Conservation (phyloP, 2,329 filamentous ascomycete species). For the Sphaerulina musiva region DNA sequence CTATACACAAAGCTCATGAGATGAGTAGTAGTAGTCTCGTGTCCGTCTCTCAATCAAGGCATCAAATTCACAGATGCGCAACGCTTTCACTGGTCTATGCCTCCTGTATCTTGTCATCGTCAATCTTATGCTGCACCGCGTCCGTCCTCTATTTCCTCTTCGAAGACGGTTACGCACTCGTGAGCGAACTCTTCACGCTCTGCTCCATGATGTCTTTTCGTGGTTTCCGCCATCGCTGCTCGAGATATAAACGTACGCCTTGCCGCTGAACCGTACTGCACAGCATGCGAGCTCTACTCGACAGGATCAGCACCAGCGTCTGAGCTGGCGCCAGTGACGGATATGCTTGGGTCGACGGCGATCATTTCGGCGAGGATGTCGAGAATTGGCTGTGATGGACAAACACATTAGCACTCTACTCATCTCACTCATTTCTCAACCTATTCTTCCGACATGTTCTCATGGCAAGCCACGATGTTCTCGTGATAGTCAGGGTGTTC, state of each 20-base stretch:
- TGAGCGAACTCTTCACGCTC: not conserved
- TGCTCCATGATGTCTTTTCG: too few species aligned
- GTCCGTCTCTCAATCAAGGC: not conserved
- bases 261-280: not conserved
- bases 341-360: conserved; percentile 67
- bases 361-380: conserved; percentile 98
- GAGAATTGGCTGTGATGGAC: conserved; percentile 63
- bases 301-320: conserved; percentile 28
- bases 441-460: not conserved
- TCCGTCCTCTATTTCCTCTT: not conserved
- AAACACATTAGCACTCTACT: conserved; percentile 10
- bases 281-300: conserved; percentile 21
- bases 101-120: not conserved
- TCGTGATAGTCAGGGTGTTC: too few species aligned
- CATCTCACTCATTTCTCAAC: not conserved
- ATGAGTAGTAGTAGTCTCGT: not conserved
- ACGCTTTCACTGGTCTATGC: not conserved
- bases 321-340: conserved; percentile 27
- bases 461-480: too few species aligned
- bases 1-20: not conserved
- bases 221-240: too few species aligned
- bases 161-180: not conserved
- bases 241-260: not conserved
- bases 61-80: not conserved
- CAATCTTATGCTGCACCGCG: not conserved